Conservation (phyloP, 2,329 filamentous ascomycete species). For the Chrysosphaeria jannelii region DNA sequence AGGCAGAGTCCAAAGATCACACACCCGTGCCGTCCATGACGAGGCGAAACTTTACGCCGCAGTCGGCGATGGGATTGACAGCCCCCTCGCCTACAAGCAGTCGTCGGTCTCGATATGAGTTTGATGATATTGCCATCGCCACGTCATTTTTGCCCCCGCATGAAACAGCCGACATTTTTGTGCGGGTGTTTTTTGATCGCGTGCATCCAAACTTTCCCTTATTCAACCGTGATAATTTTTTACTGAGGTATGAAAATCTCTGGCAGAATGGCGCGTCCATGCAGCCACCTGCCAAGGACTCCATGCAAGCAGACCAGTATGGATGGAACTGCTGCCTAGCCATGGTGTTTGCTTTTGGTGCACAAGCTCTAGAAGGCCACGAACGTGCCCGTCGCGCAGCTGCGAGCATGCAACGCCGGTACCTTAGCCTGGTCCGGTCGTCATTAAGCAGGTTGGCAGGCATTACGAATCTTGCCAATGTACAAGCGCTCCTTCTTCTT, state of each 20-base stretch:
- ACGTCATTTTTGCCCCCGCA: slow-evolving; percentile 3
- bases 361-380: slow-evolving; percentile 4
- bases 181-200: slow-evolving; percentile 4
- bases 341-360: slow-evolving; percentile 5
- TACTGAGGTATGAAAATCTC: slow-evolving; percentile 3
- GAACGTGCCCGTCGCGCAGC: slow-evolving; percentile 2
- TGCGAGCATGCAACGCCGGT: slow-evolving; percentile 3
- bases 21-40: background rate
- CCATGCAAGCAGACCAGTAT: slow-evolving; percentile 1
- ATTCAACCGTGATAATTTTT: slow-evolving; percentile 2
- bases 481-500: slow-evolving; percentile 13
- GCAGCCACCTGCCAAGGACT: background rate
- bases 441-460: slow-evolving; percentile 3
- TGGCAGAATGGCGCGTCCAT: slow-evolving; percentile 2
- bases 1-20: too few species aligned
- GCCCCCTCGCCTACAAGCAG: slow-evolving; percentile 1
- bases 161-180: slow-evolving; percentile 4
- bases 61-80: background rate
- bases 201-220: slow-evolving; percentile 4
- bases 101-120: slow-evolving; percentile 2
- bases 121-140: slow-evolving; percentile 2
- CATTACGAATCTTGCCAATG: slow-evolving; percentile 10
- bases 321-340: slow-evolving; percentile 5
- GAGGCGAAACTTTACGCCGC: background rate
- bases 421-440: slow-evolving; percentile 3